Evolutionary conservation across 805 yeast genomes (phyloP), one percentile per base, ranked within the genome.

Genomic region (Allodekkera sacchari): DNA sequence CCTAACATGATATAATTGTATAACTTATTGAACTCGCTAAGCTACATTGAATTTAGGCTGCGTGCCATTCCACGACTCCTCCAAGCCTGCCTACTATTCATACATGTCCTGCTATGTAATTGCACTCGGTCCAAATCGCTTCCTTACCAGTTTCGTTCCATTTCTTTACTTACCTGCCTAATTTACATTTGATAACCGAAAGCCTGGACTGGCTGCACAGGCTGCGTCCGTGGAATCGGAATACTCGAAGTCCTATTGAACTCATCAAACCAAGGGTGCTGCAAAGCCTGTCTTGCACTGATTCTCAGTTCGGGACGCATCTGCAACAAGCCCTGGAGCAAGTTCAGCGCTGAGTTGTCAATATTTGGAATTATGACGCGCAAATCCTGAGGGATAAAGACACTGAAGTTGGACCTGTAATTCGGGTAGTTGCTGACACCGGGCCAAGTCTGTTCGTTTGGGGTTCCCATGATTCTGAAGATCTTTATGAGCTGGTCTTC

Each of bases 371-470:
- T 70, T 30, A 83, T 57, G 18, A 65, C 57, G 32, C 82, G 63
- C 46, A 92, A 65, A 56, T 89, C 96, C 57, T 89, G 96, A 9
- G 95, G 87, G 29, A 83, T 77, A 61, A 80, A 89, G 22, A 83
- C 70, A 40, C 82, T 87, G 71, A 88, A 87, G 49, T 80, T 82
- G 33, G 76, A 68, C 57, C 83, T 76, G 59, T 79, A 92, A 56
- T 92, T 89, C 23, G 97, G 94, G 46, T 83, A 71, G 37, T 75
- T 77, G 10, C 94, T 78, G 26, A 92, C 81, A n/a, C 94, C 96
- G 1, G 98, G 96, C 98, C 98, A 92, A 18, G 94, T 79, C 39
- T 80, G 66, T 57, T 92, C 98, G 50, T 80, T 84, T 25, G 98
- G 98, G 2, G 98, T 92, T 15, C 98, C 98, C 82, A 92, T 77